Percentiles rank a stretch among this genome's conserved stretches.
phyloP scores from a whole-genome alignment of 2,329 filamentous ascomycete species.

The Apiospora koreana region DNA sequence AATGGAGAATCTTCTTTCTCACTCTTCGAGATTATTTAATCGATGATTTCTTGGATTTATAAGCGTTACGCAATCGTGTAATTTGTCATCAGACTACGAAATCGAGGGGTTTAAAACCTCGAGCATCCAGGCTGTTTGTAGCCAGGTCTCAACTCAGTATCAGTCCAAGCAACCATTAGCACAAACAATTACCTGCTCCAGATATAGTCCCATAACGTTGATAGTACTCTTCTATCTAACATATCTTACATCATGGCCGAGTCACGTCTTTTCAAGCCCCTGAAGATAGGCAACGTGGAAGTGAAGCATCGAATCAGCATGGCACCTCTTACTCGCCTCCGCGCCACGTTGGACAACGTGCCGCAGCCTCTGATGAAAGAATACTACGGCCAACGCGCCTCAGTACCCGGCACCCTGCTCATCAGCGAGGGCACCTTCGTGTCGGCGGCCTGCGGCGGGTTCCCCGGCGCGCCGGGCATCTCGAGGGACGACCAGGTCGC shows the following conservation, averaged over 20 bases:
- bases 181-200: not conserved
- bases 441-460: slow-evolving; percentile 45
- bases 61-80: not conserved
- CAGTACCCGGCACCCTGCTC: slow-evolving; percentile 45
- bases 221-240: not conserved
- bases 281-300: slow-evolving; percentile 17
- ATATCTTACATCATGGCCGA: slow-evolving; percentile 13
- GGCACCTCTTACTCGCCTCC: slow-evolving; percentile 53
- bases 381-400: slow-evolving; percentile 46
- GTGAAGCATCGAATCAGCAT: slow-evolving; percentile 26
- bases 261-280: slow-evolving; percentile 17
- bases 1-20: not conserved
- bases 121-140: not conserved
- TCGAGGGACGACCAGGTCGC: slow-evolving; percentile 51
- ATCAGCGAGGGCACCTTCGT: slow-evolving; percentile 58
- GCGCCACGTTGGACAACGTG: slow-evolving; percentile 44
- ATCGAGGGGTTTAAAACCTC: not conserved
- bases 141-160: not conserved
- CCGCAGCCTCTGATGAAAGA: slow-evolving; percentile 25
- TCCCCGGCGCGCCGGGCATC: slow-evolving; percentile 52
- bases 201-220: not conserved
- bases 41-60: not conserved
- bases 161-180: not conserved
- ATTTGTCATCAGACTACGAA: not conserved
- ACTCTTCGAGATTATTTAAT: too few species aligned